phyloP scores from a whole-genome alignment of 2,329 filamentous ascomycete species.

The Grosmannia penicillata region DNA sequence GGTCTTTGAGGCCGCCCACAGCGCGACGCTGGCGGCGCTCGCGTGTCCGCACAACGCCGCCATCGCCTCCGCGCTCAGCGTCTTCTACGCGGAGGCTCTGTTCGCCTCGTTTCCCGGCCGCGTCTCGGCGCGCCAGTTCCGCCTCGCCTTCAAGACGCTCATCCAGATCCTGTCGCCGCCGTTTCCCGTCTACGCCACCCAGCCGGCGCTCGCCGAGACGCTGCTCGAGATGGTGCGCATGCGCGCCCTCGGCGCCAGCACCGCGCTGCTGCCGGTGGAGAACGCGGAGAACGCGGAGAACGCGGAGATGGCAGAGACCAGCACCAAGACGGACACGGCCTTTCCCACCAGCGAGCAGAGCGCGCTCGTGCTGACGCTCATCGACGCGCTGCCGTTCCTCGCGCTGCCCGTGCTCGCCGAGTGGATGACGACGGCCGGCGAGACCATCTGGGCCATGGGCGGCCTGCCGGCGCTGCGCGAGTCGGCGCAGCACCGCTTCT shows the following conservation, averaged over 20 bases:
- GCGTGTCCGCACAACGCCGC: conserved; percentile 64
- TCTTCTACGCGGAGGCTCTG: conserved; percentile 71
- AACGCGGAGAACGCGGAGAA: not conserved
- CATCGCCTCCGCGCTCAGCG: conserved; percentile 56
- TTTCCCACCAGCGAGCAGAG: conserved; percentile 58
- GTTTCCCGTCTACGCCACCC: conserved; percentile 54
- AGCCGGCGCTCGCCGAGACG: conserved; percentile 66
- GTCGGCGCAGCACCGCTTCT: conserved; percentile 55
- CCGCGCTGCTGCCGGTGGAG: conserved; percentile 18
- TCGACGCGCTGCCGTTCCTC: conserved; percentile 66
- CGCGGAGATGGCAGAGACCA: no score
- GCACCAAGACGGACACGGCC: conserved; percentile 14
- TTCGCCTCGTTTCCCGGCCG: conserved; percentile 66
- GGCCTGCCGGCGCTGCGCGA: conserved; percentile 46
- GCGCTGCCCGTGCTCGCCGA: conserved; percentile 57
- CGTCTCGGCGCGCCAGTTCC: conserved; percentile 73
- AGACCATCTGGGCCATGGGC: conserved; percentile 48
- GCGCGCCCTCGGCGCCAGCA: conserved; percentile 40
- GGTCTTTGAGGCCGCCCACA: conserved; percentile 81
- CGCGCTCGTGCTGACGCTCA: conserved; percentile 57
- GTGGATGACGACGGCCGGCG: conserved; percentile 62
- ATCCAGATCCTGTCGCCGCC: conserved; percentile 72
- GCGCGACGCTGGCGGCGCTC: conserved; percentile 64
- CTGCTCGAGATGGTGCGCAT: conserved; percentile 65
- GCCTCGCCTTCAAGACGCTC: conserved; percentile 73